Evolutionary conservation across 2,329 filamentous ascomycete genomes (phyloP), one percentile per base, ranked within the genome.

Genomic region (Talaromyces verruculosus): DNA sequence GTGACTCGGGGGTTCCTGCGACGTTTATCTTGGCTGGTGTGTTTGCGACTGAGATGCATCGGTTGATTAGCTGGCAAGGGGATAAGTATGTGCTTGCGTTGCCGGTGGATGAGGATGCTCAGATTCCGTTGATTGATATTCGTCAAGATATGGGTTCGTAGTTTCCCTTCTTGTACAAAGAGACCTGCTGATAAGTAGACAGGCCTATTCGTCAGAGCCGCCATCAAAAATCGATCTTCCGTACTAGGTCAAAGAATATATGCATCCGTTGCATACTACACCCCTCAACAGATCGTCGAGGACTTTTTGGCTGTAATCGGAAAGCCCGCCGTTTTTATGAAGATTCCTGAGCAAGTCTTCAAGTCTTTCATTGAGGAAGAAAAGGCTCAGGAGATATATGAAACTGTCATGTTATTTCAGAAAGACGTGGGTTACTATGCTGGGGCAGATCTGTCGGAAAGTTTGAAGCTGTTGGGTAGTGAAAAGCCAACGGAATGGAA

Each of bases 11-110:
- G 0, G 73, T 88, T 2, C 80, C 81, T 0, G 79, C 78, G 15
- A 82, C 84, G 0, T 87, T 87, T 72, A 81, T 85, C 70, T 73
- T 82, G n/a, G 81, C 84, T 0, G 86, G 79, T 0, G 78, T 78
- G 63, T 89, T 86, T 71, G 86, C 86, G 84, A 74, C 74, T 53
- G 83, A 83, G 57, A 75, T 74, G 70, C 71, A 67, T 6, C 71
- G 70, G n/a, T 71, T 78, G 69, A 67, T 74, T 11, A 74, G 73
- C 0, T 72, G 72, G 63, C 70, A 69, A 33, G 72, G 70, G 6
- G 69, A 73, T 0, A 78, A 71, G 67, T 75, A 64, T 73, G 75
- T 63, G 3, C 67, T 73, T 63, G 71, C 66, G 4, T 69, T 71
- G 25, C 75, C 72, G 60, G 25, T 71, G 67, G 69, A 72, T n/a